Evolutionary conservation across 2,329 filamentous ascomycete genomes (phyloP).

Genomic region (Talaromyces sp.): DNA sequence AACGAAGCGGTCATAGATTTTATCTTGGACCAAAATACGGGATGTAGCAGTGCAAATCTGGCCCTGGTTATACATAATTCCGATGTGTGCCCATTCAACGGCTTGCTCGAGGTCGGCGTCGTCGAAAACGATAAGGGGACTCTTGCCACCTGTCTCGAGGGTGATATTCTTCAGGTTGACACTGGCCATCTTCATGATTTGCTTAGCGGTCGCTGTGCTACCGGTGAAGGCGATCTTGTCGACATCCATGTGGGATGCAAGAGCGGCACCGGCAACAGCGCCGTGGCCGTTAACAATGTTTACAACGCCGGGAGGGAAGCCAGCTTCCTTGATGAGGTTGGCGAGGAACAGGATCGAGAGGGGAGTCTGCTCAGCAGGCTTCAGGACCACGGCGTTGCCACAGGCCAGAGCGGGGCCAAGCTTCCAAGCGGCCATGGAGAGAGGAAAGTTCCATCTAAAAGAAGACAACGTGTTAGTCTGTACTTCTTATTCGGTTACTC

Average conservation of each 20-base stretch:
- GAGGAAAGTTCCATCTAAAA: slow-evolving; percentile 41
- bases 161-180: slow-evolving; percentile 40
- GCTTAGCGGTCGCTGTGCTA: slow-evolving; percentile 36
- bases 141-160: slow-evolving; percentile 63
- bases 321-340: slow-evolving; percentile 37
- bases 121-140: slow-evolving; percentile 64
- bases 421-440: slow-evolving; percentile 68
- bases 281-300: slow-evolving; percentile 40
- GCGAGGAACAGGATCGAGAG: slow-evolving; percentile 38
- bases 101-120: slow-evolving; percentile 69
- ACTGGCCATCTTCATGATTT: slow-evolving; percentile 42
- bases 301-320: slow-evolving; percentile 38
- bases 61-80: slow-evolving; percentile 51
- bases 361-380: slow-evolving; percentile 40
- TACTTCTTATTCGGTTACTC: neutral
- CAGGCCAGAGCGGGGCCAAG: slow-evolving; percentile 39
- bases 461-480: neutral
- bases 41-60: slow-evolving; percentile 41
- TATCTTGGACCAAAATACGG: slow-evolving; percentile 30
- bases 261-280: slow-evolving; percentile 32
- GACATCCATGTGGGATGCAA: slow-evolving; percentile 36
- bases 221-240: slow-evolving; percentile 42
- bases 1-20: slow-evolving; percentile 27
- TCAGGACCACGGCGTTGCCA: slow-evolving; percentile 38
- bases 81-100: slow-evolving; percentile 67